A percentile compares a stretch with the other conserved stretches of the same genome.
Conservation (phyloP, 179 eudicot genomes). For the Heliamphora pulchella region DNA sequence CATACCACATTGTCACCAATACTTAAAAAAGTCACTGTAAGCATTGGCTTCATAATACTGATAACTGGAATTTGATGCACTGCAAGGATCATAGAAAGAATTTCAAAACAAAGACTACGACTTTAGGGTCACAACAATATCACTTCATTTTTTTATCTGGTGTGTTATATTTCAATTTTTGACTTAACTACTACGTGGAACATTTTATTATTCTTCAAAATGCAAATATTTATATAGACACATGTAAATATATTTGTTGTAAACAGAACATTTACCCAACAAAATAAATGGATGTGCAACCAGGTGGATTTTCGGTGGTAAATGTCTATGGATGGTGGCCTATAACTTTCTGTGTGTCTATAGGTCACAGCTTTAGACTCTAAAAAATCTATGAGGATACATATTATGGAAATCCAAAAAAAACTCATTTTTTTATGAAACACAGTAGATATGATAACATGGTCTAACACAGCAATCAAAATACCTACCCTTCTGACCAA, state of each 20-base stretch:
- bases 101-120: neutral
- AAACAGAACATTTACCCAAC: neutral
- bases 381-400: neutral
- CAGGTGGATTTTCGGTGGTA: neutral
- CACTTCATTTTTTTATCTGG: neutral
- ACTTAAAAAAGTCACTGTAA: neutral
- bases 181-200: neutral
- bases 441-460: neutral
- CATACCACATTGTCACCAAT: neutral
- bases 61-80: neutral
- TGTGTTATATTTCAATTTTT: neutral
- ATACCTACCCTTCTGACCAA: slow-evolving; percentile 62
- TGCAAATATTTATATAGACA: neutral
- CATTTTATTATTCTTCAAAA: neutral
- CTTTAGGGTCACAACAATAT: neutral
- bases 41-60: neutral
- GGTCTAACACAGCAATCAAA: neutral
- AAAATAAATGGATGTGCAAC: neutral
- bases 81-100: neutral
- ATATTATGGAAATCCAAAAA: neutral
- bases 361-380: neutral
- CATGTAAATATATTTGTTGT: neutral
- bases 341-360: neutral
- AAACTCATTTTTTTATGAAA: neutral
- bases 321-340: neutral